These are phyloP conservation scores for Chaetothyriales sp. DNA, from an alignment of 2,329 filamentous ascomycete species.

Conservation along the genomic window DNA sequence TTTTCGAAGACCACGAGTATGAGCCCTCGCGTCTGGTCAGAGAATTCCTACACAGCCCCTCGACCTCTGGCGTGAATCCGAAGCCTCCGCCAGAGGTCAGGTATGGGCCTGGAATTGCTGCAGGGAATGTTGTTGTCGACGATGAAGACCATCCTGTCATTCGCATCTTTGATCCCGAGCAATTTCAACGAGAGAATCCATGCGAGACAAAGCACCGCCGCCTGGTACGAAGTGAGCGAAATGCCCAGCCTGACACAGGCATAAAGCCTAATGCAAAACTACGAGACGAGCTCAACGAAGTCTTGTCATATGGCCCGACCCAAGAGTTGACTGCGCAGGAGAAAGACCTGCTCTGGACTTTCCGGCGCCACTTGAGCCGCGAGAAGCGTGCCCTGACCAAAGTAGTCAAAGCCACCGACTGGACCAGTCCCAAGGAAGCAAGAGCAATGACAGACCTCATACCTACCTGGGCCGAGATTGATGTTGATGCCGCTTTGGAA, in stretches of 20 bases:
- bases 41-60: constrained; percentile 47
- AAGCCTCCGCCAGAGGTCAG: constrained; percentile 79
- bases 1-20: constrained; percentile 91
- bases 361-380: constrained; percentile 80
- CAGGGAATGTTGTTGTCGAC: constrained; percentile 37
- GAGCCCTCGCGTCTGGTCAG: constrained; percentile 68
- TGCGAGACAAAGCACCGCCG: constrained; percentile 89
- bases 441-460: constrained; percentile 81
- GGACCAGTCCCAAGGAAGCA: constrained; percentile 71
- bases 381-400: constrained; percentile 91
- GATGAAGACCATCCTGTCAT: constrained; percentile 46
- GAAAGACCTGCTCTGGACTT: constrained; percentile 94
- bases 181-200: constrained; percentile 77
- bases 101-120: constrained; percentile 76
- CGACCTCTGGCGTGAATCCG: constrained; percentile 53
- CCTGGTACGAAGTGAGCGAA: constrained; percentile 79
- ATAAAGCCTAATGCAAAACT: constrained; percentile 93
- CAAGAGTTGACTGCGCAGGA: constrained; percentile 78
- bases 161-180: constrained; percentile 83
- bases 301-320: constrained; percentile 85
- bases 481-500: constrained; percentile 86
- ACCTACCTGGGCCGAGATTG: constrained; percentile 88
- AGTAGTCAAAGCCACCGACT: constrained; percentile 94
- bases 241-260: constrained; percentile 87
- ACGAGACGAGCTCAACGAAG: constrained; percentile 77